A percentile compares a stretch with the other conserved stretches of the same genome.
Conservation (phyloP, 805 yeast genomes). For the Spathaspora boniae region DNA sequence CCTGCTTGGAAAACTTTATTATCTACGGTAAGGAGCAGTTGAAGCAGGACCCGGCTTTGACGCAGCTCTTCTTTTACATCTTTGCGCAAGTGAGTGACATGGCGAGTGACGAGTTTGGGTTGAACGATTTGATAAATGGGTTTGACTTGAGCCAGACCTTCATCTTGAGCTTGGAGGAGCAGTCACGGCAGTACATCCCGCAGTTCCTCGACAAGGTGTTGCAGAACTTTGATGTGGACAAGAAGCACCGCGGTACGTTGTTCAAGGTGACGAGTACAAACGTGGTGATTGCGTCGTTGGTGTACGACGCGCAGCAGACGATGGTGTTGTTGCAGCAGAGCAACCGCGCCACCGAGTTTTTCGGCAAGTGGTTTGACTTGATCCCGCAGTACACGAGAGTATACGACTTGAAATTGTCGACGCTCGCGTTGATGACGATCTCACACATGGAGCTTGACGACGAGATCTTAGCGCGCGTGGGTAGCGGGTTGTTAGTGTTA, state of each 20-base stretch:
- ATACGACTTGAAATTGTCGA: constrained; percentile 74
- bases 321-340: constrained; percentile 46
- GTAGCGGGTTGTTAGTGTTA: constrained; percentile 11
- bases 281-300: constrained; percentile 59
- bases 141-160: constrained; percentile 65
- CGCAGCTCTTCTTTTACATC: constrained; percentile 44
- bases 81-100: constrained; percentile 20
- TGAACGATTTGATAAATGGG: constrained; percentile 54
- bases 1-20: constrained; percentile 71
- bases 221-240: constrained; percentile 24
- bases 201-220: constrained; percentile 41
- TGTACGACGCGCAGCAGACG: constrained; percentile 56
- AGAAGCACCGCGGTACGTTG: constrained; percentile 27
- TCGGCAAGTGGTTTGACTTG: constrained; percentile 63
- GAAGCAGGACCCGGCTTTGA: constrained; percentile 22
- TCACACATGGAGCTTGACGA: constrained; percentile 23
- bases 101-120: constrained; percentile 30
- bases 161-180: constrained; percentile 50
- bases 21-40: constrained; percentile 46
- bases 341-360: constrained; percentile 45
- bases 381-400: constrained; percentile 61
- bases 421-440: constrained; percentile 60
- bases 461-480: constrained; percentile 11
- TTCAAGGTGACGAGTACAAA: constrained; percentile 54
- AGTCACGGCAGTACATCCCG: constrained; percentile 44